Evolutionary conservation across 2,329 filamentous ascomycete genomes (phyloP).

Genomic region (Mariannaea elegans): DNA sequence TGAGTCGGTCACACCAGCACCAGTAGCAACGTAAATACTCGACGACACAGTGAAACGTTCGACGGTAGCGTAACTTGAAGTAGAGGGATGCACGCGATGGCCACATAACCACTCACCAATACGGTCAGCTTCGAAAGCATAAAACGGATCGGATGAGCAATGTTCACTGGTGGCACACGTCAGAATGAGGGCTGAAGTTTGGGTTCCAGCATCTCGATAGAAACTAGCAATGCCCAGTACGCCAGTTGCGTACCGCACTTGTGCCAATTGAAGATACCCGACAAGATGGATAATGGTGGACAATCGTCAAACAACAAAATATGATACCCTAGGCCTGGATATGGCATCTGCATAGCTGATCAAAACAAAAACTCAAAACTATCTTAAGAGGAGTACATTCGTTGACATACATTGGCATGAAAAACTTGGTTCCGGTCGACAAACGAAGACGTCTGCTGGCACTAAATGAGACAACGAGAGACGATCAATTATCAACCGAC

Average conservation of each 20-base stretch:
- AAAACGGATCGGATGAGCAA: background rate
- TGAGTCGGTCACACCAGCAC: conserved; percentile 33
- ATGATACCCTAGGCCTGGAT: conserved; percentile 15
- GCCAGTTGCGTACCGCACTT: background rate
- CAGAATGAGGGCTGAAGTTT: background rate
- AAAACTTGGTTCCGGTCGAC: background rate
- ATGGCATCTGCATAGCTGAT: background rate
- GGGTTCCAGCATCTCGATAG: background rate
- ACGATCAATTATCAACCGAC: too few species aligned
- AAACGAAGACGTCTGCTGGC: too few species aligned
- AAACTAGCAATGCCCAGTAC: background rate
- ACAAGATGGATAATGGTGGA: background rate
- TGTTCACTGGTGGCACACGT: background rate
- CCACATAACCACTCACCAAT: background rate
- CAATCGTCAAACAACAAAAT: background rate
- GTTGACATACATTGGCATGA: background rate
- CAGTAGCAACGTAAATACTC: background rate
- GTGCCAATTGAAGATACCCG: background rate
- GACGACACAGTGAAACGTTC: background rate
- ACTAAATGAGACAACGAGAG: too few species aligned
- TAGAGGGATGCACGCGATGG: background rate
- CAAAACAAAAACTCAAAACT: background rate
- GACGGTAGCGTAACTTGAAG: background rate
- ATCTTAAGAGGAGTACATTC: background rate
- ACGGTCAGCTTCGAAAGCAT: background rate